Evolutionary conservation across 1,284 basidiomycete genomes (phyloP).

Genomic region (Tilletia caries): DNA sequence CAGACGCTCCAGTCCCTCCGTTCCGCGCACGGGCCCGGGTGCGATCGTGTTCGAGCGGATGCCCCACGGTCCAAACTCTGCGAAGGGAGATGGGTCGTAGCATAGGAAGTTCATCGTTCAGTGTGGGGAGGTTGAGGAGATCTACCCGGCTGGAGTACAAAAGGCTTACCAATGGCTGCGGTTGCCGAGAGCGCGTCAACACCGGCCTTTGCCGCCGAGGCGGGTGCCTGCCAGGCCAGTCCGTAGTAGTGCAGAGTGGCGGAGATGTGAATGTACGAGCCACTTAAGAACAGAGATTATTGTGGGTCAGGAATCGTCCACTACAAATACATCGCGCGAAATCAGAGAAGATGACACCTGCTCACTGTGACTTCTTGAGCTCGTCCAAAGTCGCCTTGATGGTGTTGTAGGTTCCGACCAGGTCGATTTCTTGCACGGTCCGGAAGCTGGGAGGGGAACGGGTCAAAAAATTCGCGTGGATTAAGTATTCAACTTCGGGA

Average conservation of each 20-base stretch:
- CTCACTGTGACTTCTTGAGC: conserved; percentile 17
- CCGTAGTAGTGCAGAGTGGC: conserved; percentile 86
- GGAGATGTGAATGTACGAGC: conserved; percentile 85
- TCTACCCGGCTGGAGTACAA: neutral
- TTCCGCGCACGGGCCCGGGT: conserved; percentile 77
- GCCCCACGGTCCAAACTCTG: conserved; percentile 59
- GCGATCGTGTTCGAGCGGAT: conserved; percentile 88
- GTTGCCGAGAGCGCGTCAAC: conserved; percentile 69
- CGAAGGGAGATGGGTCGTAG: neutral
- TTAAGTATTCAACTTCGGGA: conserved; percentile 73
- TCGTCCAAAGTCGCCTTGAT: conserved; percentile 71
- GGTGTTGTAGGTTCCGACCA: conserved; percentile 87
- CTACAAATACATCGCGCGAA: no score
- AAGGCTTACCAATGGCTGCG: neutral
- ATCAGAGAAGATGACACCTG: neutral
- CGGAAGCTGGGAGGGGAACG: conserved; percentile 60
- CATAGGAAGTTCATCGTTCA: no score
- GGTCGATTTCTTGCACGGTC: conserved; percentile 91
- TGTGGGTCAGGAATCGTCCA: neutral
- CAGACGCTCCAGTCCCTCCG: conserved; percentile 78
- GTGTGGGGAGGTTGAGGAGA: no score
- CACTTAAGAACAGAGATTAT: conserved; percentile 47
- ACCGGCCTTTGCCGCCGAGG: conserved; percentile 90
- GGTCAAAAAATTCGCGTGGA: conserved; percentile 67
- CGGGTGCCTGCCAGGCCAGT: conserved; percentile 85